phyloP scores from a whole-genome alignment of 2,329 filamentous ascomycete genomes.

The Claviceps quebecensis region DNA sequence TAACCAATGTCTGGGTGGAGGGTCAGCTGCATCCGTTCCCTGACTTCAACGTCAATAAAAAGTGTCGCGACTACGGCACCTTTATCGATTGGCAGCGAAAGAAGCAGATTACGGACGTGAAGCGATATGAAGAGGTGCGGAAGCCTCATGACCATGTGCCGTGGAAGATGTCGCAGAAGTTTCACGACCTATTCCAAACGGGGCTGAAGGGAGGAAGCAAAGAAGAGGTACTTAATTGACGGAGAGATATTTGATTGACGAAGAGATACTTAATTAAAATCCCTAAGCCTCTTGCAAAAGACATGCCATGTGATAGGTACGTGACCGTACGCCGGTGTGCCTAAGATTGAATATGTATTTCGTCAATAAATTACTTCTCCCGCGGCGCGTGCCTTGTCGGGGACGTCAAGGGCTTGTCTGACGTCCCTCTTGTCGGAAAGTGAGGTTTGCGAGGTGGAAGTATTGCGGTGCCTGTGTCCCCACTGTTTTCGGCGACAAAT shows the following conservation, averaged over 20 bases:
- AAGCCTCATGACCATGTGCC: neutral
- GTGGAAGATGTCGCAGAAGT: neutral
- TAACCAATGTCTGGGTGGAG: conserved; percentile 9
- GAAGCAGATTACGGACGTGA: conserved; percentile 1
- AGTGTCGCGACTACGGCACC: conserved; percentile 9
- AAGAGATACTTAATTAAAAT: neutral
- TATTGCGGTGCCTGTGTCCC: no score
- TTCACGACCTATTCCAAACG: neutral
- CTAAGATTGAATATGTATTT: no score
- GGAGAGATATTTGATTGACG: neutral
- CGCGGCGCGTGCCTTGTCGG: no score
- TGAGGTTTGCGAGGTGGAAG: no score
- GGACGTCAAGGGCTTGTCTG: no score
- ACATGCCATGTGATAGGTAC: no score
- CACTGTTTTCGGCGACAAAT: no score
- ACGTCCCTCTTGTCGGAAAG: no score
- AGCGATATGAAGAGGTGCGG: conserved; percentile 1
- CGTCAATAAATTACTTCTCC: no score
- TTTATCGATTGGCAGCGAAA: conserved; percentile 9
- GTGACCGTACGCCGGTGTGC: no score
- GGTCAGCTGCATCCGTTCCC: conserved; percentile 5
- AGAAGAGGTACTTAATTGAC: neutral
- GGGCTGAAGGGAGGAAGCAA: neutral
- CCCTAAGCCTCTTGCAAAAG: no score
- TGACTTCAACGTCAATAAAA: conserved; percentile 10